These are phyloP conservation scores for Pigoraptor vietnamica DNA, from an alignment of 78 protist genomes.

Conservation along the genomic window DNA sequence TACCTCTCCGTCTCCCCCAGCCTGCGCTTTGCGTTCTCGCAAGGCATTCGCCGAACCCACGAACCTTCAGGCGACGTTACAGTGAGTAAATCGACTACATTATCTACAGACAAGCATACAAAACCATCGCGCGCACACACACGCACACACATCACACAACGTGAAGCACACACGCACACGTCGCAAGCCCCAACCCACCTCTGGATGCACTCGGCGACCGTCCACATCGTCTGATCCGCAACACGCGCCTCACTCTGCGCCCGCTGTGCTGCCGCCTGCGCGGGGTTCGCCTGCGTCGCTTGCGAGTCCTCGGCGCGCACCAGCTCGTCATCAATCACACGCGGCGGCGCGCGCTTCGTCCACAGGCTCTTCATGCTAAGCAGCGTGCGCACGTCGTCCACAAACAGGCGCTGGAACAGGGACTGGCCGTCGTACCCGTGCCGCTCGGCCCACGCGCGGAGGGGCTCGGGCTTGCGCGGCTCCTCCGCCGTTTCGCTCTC, in stretches of 20 bases:
- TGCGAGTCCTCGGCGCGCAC: not conserved
- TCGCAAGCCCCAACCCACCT: not conserved
- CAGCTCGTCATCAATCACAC: not conserved
- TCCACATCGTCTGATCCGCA: not conserved
- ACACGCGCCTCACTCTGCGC: not conserved
- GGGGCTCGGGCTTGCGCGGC: not conserved
- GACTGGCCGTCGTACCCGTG: not conserved
- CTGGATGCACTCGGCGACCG: not conserved
- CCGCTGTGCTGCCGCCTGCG: not conserved
- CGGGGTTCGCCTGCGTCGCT: not conserved
- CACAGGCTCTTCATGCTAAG: not conserved
- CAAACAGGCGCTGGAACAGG: not conserved
- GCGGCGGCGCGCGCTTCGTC: not conserved
- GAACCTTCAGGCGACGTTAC: no score
- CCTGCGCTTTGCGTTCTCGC: no score
- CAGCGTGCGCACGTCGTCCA: not conserved
- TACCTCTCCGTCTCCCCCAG: no score
- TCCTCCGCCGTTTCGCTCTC: not conserved
- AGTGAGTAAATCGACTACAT: not conserved
- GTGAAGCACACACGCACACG: not conserved
- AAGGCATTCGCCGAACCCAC: no score
- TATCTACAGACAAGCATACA: not conserved
- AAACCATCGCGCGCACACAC: not conserved
- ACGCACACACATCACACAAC: not conserved
- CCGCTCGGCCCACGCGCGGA: not conserved